A percentile compares a stretch with the other conserved stretches of the same genome.
These are phyloP conservation scores for Kazachstania taianensis DNA, from an alignment of 805 yeast species.

Conservation along the genomic window DNA sequence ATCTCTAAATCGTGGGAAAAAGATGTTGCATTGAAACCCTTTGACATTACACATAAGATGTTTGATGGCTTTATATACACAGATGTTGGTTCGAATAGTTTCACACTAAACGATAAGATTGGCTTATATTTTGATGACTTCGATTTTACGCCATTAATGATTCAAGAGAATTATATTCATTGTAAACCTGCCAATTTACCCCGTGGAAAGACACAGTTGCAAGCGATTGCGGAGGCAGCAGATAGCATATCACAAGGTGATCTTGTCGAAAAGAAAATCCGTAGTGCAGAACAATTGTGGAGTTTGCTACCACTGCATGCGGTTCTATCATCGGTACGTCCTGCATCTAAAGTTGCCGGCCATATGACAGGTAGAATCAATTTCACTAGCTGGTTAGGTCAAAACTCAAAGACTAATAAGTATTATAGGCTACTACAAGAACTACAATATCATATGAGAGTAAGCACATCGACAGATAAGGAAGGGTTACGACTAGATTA, in stretches of 20 bases:
- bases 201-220: slow-evolving; percentile 43
- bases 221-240: slow-evolving; percentile 66
- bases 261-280: slow-evolving; percentile 66
- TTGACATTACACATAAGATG: slow-evolving; percentile 70
- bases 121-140: slow-evolving; percentile 88
- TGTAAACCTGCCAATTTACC: slow-evolving; percentile 47
- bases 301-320: slow-evolving; percentile 87
- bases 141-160: slow-evolving; percentile 90
- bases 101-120: slow-evolving; percentile 67
- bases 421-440: slow-evolving; percentile 74
- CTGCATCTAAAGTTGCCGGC: slow-evolving; percentile 69
- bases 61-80: slow-evolving; percentile 53
- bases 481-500: slow-evolving; percentile 67
- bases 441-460: slow-evolving; percentile 75
- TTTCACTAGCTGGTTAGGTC: slow-evolving; percentile 84
- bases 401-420: slow-evolving; percentile 75
- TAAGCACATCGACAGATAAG: slow-evolving; percentile 68
- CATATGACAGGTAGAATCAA: slow-evolving; percentile 55
- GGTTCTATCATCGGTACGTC: slow-evolving; percentile 71
- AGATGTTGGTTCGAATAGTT: slow-evolving; percentile 33
- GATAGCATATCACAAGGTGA: slow-evolving; percentile 82
- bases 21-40: slow-evolving; percentile 82
- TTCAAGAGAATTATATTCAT: slow-evolving; percentile 80
- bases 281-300: slow-evolving; percentile 92
- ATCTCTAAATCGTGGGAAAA: slow-evolving; percentile 74